phyloP scores from a whole-genome alignment of 805 yeast species.

The Jamesozyma hellenica region DNA sequence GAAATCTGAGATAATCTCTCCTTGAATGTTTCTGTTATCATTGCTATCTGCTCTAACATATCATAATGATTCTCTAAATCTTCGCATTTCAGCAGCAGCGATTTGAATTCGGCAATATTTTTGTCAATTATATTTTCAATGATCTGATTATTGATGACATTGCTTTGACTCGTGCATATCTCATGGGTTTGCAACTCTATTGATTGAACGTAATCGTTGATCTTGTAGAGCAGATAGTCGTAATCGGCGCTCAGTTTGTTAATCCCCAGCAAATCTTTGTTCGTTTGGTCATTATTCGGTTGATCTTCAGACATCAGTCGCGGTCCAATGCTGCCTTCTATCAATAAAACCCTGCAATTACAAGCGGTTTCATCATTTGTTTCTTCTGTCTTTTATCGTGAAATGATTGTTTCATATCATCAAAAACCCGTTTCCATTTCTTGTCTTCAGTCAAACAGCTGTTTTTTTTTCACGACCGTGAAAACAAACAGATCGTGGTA shows the following conservation, averaged over 20 bases:
- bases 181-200: slow-evolving; percentile 36
- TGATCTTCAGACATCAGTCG: no score
- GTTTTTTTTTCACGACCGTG: no score
- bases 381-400: no score
- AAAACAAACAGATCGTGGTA: no score
- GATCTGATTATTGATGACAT: slow-evolving; percentile 19
- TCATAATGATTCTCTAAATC: slow-evolving; percentile 42
- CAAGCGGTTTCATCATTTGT: no score
- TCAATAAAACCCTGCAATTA: no score
- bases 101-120: slow-evolving; percentile 34
- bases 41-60: slow-evolving; percentile 43
- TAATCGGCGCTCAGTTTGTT: slow-evolving; percentile 49
- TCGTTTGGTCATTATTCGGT: background rate
- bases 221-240: slow-evolving; percentile 55
- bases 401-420: no score
- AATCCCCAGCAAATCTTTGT: slow-evolving; percentile 50
- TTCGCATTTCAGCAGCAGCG: slow-evolving; percentile 36
- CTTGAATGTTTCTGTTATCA: slow-evolving; percentile 33
- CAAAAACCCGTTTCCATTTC: no score
- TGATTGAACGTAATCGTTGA: slow-evolving; percentile 43
- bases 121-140: slow-evolving; percentile 29
- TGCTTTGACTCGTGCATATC: slow-evolving; percentile 19
- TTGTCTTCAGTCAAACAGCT: no score
- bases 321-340: no score
- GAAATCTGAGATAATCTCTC: slow-evolving; percentile 28